Base-by-base conservation (phyloP, 805 yeast genomes). In the Kurtzmaniella cleridarum region DNA sequence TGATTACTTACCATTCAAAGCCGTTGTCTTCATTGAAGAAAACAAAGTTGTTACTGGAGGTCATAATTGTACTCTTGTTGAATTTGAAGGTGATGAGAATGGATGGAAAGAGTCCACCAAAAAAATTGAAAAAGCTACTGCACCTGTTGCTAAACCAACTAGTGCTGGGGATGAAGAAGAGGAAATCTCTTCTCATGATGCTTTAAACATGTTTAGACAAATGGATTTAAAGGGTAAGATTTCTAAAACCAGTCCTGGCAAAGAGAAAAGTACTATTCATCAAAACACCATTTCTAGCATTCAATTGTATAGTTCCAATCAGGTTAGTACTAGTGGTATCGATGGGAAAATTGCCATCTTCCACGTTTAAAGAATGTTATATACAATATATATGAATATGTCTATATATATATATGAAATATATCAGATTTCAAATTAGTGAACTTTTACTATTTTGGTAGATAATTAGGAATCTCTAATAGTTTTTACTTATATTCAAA, bases 271-370 rank as follows among this genome's bases (percentile, higher is more conserved):
- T 38, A 88, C 96, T 12, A 76, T 86, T 42, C 98, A 93, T 66
- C 96, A 90, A 64, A 93, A 91, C 65, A 81, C 96, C 27, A 83
- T 93, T 57, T 77, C 84, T 39, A 75, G 78, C 36, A 60, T 91
- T 40, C 73, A 79, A 49, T 64, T 66, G 40, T 74, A 65, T 41
- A 66, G 64, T 27, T 49, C 67, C 6, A 61, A 64, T 20, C 78
- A 78, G 30, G 71, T 71, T 18, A 76, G 84, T 27, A 66, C 80
- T 33, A 79, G 88, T 42, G 97, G 96, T 41, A 78, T 85, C 42
- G 98, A 93, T 57, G 98, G 98, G 39, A 84, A 84, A 57, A 76
- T 91, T 38, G 98, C 90, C 31, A 71, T 91, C 36, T 91, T 86
- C 59, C 45, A 41, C 28, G 40, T 56, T 36, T 55, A 49, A 27